A percentile compares a stretch with the other conserved stretches of the same genome.
phyloP scores from a whole-genome alignment of 2,329 filamentous ascomycete genomes.

The Diaporthe sp. region DNA sequence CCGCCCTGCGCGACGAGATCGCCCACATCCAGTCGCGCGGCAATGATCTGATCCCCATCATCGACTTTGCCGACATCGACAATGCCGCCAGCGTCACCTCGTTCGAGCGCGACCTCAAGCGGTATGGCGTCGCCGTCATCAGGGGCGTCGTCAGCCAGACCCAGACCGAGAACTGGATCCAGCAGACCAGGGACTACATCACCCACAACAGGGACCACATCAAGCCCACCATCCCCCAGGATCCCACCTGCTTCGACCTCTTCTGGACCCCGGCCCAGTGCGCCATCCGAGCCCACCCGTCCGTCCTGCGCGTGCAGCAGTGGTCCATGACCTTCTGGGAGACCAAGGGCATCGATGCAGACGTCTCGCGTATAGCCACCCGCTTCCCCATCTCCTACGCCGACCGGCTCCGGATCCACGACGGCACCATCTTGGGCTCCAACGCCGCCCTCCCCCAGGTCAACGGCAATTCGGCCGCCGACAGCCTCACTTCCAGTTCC shows the following conservation, averaged over 20 bases:
- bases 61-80: slow-evolving; percentile 66
- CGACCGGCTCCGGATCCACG: slow-evolving; percentile 77
- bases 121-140: slow-evolving; percentile 75
- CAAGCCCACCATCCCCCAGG: slow-evolving; percentile 69
- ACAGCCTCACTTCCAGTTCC: slow-evolving; percentile 46
- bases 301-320: slow-evolving; percentile 72
- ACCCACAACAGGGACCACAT: slow-evolving; percentile 60
- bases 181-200: slow-evolving; percentile 71
- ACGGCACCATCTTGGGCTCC: slow-evolving; percentile 56
- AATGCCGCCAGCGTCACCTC: slow-evolving; percentile 62
- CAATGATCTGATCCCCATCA: slow-evolving; percentile 67
- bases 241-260: slow-evolving; percentile 79
- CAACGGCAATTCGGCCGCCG: slow-evolving; percentile 48
- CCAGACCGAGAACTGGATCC: slow-evolving; percentile 71
- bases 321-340: slow-evolving; percentile 80
- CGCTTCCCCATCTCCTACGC: slow-evolving; percentile 76
- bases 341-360: slow-evolving; percentile 60
- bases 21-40: slow-evolving; percentile 65
- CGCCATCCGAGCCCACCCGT: slow-evolving; percentile 75
- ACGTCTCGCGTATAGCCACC: slow-evolving; percentile 63
- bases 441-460: slow-evolving; percentile 48
- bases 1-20: slow-evolving; percentile 64
- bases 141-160: slow-evolving; percentile 72
- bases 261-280: slow-evolving; percentile 82
- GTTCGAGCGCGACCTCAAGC: slow-evolving; percentile 70